Percentiles rank a stretch among this genome's conserved stretches.
These are phyloP conservation scores for Typha latifolia DNA, from an alignment of 176 grass and related monocot species.

Conservation along the genomic window DNA sequence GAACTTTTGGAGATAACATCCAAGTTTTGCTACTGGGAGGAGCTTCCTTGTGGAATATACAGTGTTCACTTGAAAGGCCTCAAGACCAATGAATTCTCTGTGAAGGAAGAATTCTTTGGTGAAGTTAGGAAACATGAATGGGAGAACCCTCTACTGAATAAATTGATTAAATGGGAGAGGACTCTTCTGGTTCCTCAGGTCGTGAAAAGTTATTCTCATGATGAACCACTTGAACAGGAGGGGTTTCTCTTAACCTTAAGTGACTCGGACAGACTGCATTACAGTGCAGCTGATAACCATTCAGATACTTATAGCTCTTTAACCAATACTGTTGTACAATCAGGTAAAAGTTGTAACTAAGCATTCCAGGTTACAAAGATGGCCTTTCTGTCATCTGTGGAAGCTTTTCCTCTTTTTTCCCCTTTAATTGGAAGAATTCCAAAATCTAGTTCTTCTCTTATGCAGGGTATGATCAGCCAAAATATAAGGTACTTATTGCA, in stretches of 20 bases:
- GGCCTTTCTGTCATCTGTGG: background rate
- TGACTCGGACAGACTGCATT: slow-evolving; percentile 14
- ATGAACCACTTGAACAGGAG: slow-evolving; percentile 7
- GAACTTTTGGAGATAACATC: slow-evolving; percentile 7
- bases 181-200: slow-evolving; percentile 36
- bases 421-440: background rate
- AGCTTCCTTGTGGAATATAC: slow-evolving; percentile 82
- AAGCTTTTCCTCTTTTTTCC: slow-evolving; percentile 9
- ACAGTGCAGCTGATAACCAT: slow-evolving; percentile 17
- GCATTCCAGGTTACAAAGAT: background rate
- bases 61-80: slow-evolving; percentile 41
- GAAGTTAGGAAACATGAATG: slow-evolving; percentile 56
- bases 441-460: slow-evolving; percentile 20
- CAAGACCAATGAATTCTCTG: background rate
- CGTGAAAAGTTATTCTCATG: slow-evolving; percentile 1
- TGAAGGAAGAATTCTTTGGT: slow-evolving; percentile 25
- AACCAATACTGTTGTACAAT: slow-evolving; percentile 21
- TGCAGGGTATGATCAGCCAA: slow-evolving; percentile 32
- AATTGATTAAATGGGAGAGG: slow-evolving; percentile 66
- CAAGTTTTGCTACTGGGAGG: slow-evolving; percentile 53
- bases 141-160: slow-evolving; percentile 40
- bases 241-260: slow-evolving; percentile 14
- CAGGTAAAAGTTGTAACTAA: slow-evolving; percentile 10
- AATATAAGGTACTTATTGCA: slow-evolving; percentile 40
- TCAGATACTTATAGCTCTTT: slow-evolving; percentile 17